Conservation (phyloP, 106 monocot species). For the Allium cepa region DNA sequence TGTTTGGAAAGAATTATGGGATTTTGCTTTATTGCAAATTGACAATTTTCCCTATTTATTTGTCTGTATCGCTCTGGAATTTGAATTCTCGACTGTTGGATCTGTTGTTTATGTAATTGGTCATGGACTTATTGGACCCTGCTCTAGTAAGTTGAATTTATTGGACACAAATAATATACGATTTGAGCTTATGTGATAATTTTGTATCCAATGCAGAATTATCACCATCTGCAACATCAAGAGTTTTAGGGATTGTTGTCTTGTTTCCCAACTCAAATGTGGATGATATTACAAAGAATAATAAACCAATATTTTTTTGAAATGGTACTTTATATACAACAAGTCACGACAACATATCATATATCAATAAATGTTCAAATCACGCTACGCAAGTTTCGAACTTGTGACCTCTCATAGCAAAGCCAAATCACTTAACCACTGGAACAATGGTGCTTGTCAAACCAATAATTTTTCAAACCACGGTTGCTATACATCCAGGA, state of each 20-base stretch:
- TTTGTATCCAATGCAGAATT: conserved; percentile 30
- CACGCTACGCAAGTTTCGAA: too few relatives aligned
- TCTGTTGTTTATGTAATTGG: conserved; percentile 70
- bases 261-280: conserved; percentile 13
- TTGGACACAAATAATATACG: neutral
- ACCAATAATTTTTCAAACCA: conserved; percentile 90
- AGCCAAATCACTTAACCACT: too few relatives aligned
- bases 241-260: conserved; percentile 65
- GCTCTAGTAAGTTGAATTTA: conserved; percentile 38
- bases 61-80: conserved; percentile 39
- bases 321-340: too few relatives aligned
- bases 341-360: too few relatives aligned
- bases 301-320: too few relatives aligned
- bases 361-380: too few relatives aligned
- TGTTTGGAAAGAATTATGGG: conserved; percentile 83
- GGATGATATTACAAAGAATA: conserved; percentile 9
- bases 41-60: conserved; percentile 44
- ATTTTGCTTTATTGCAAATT: conserved; percentile 85
- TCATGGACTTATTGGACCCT: conserved; percentile 83
- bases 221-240: conserved; percentile 55
- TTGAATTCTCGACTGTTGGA: conserved; percentile 37
- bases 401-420: too few relatives aligned
- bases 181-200: neutral
- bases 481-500: conserved; percentile 90
- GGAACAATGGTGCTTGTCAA: too few relatives aligned